Percentiles rank a stretch among this genome's conserved stretches.
These are phyloP conservation scores for Didymella arachidicola DNA, from an alignment of 2,329 filamentous ascomycete genomes.

Conservation along the genomic window DNA sequence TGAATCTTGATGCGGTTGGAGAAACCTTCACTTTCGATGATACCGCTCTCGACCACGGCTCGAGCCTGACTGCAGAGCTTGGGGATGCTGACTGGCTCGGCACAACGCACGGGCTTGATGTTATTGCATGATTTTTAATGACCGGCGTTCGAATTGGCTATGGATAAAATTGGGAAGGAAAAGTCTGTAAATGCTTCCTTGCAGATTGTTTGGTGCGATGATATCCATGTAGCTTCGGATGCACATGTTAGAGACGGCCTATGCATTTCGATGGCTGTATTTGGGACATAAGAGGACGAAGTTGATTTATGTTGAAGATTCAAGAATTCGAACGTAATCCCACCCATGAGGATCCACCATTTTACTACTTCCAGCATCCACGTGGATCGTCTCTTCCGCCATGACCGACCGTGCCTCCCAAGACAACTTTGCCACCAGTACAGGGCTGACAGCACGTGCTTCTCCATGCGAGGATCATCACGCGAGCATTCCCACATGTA, in stretches of 20 bases:
- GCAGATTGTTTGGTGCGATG: conserved; percentile 8
- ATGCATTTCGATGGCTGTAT: not conserved
- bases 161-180: not conserved
- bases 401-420: too few relatives aligned
- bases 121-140: conserved; percentile 21
- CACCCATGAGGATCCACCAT: not conserved
- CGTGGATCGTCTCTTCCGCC: too few relatives aligned
- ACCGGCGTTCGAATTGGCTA: conserved; percentile 1
- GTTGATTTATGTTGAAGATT: not conserved
- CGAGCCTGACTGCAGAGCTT: conserved; percentile 9
- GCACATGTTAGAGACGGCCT: not conserved
- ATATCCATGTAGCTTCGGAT: conserved; percentile 3
- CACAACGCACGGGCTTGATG: conserved; percentile 18
- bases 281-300: not conserved
- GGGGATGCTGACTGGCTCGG: conserved; percentile 31
- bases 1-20: conserved; percentile 53
- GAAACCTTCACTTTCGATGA: conserved; percentile 50
- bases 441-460: not conserved
- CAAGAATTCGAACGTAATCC: not conserved
- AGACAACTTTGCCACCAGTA: too few relatives aligned
- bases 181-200: conserved; percentile 1
- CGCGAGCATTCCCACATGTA: not conserved
- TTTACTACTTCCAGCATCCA: not conserved
- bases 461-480: not conserved
- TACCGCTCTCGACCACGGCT: conserved; percentile 27